Conservation (phyloP, 169 alveolate genomes). For the Plasmodium malariae region DNA sequence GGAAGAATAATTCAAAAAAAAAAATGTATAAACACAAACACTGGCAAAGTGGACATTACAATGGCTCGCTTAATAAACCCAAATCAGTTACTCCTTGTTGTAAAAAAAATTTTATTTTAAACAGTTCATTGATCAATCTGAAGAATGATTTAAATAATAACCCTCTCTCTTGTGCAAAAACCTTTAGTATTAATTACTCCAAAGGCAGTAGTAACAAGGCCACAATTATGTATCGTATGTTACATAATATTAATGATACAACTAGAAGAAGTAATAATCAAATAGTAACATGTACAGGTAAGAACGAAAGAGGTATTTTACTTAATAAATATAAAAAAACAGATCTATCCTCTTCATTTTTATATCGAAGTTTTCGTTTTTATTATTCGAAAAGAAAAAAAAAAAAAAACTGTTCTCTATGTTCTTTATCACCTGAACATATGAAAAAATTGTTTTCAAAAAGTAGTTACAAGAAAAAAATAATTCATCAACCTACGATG, state of each 20-base stretch:
- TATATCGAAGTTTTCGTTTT: neutral
- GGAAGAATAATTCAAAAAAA: neutral
- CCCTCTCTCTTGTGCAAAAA: neutral
- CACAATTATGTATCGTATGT: neutral
- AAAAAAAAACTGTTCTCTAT: neutral
- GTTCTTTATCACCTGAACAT: too few species aligned
- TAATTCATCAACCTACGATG: neutral
- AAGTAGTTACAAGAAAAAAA: neutral
- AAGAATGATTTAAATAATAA: neutral
- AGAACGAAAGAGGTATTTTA: neutral
- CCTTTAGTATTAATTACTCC: neutral
- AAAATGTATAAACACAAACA: neutral
- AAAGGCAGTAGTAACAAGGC: neutral
- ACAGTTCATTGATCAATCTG: neutral
- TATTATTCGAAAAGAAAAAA: neutral
- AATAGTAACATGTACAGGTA: neutral
- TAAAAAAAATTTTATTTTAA: neutral
- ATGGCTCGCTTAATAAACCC: neutral
- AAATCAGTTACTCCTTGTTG: neutral
- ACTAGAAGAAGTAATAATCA: neutral
- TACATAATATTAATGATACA: neutral
- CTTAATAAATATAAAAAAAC: neutral
- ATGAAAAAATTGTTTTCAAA: neutral
- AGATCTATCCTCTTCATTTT: neutral
- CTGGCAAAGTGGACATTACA: neutral